Evolutionary conservation across 371 early-diverging fungal genomes (phyloP).

Genomic region (Apophysomyces elegans): DNA sequence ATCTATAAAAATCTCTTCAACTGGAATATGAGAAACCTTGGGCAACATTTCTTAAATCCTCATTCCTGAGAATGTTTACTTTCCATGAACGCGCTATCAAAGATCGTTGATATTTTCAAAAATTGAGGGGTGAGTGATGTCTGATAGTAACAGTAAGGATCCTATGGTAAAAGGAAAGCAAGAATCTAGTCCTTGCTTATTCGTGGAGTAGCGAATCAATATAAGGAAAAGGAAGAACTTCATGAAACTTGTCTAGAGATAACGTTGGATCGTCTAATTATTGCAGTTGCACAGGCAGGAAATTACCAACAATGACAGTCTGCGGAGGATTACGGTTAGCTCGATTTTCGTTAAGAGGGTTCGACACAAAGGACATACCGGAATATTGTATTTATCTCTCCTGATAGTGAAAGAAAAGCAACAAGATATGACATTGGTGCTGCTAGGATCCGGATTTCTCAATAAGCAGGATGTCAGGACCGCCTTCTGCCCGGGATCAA

Average conservation of each 20-base stretch:
- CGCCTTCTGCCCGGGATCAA: conserved; percentile 94
- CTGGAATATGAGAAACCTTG: too few relatives aligned
- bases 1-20: background rate
- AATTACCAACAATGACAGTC: conserved; percentile 84
- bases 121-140: too few relatives aligned
- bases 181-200: too few relatives aligned
- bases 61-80: too few relatives aligned
- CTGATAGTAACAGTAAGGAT: too few relatives aligned
- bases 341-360: background rate
- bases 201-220: too few relatives aligned
- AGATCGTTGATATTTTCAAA: too few relatives aligned
- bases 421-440: conserved; percentile 67
- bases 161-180: too few relatives aligned
- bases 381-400: conserved; percentile 88
- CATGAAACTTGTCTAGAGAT: too few relatives aligned
- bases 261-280: conserved; percentile 5
- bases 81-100: too few relatives aligned
- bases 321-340: conserved; percentile 20
- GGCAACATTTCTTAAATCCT: too few relatives aligned
- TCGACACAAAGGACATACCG: conserved; percentile 29
- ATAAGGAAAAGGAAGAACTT: too few relatives aligned
- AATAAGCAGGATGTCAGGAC: conserved; percentile 87
- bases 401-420: conserved; percentile 95
- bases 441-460: conserved; percentile 60
- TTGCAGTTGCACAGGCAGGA: conserved; percentile 68